phyloP scores from a whole-genome alignment of 352 stramenopile genomes.

The Pythium graminicola region DNA sequence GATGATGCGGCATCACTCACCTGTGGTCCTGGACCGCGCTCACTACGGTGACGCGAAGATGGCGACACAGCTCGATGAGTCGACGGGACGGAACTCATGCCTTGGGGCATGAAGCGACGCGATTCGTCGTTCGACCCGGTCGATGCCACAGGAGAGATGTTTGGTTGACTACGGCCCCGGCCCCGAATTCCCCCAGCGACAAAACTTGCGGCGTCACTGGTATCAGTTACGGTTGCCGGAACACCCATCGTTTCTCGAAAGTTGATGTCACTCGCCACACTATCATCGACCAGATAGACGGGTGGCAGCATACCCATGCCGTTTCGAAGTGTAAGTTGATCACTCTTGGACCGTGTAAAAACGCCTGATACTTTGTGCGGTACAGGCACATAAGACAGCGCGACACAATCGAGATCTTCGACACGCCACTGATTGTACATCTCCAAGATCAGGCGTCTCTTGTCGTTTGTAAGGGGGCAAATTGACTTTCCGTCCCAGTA shows the following conservation, averaged over 20 bases:
- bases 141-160: slow-evolving; percentile 12
- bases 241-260: slow-evolving; percentile 27
- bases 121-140: slow-evolving; percentile 12
- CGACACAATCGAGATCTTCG: slow-evolving; percentile 79
- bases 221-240: slow-evolving; percentile 2
- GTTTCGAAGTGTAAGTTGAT: slow-evolving; percentile 18
- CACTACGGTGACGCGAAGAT: slow-evolving; percentile 14
- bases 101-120: slow-evolving; percentile 3
- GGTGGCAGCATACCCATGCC: slow-evolving; percentile 41
- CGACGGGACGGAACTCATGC: slow-evolving; percentile 17
- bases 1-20: slow-evolving; percentile 55
- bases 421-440: slow-evolving; percentile 89
- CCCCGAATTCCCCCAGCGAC: slow-evolving; percentile 8
- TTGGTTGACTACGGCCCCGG: slow-evolving; percentile 15
- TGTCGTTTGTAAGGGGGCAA: slow-evolving; percentile 73
- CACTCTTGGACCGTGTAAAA: slow-evolving; percentile 30
- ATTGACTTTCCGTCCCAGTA: slow-evolving; percentile 88
- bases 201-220: slow-evolving; percentile 9
- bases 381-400: slow-evolving; percentile 76
- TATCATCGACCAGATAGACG: slow-evolving; percentile 82
- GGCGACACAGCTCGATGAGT: slow-evolving; percentile 13
- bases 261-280: slow-evolving; percentile 37
- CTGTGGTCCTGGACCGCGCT: slow-evolving; percentile 6
- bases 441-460: slow-evolving; percentile 70
- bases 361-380: slow-evolving; percentile 60